These are phyloP conservation scores for Gilbertella persicaria DNA, from an alignment of 371 early-diverging fungal genomes.

Conservation along the genomic window DNA sequence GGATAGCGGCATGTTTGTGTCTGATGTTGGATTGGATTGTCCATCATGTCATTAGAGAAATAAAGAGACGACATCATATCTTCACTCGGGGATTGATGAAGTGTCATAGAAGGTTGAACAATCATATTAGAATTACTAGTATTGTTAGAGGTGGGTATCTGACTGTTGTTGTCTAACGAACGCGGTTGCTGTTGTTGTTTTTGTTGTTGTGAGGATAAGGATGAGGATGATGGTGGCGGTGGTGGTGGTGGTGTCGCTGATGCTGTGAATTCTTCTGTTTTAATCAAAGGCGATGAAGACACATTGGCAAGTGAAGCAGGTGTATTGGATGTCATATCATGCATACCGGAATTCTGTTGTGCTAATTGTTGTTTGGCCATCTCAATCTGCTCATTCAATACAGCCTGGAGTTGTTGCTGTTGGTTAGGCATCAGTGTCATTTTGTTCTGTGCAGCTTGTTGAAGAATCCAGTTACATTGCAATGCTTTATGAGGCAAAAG, in stretches of 20 bases:
- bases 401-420: constrained; percentile 29
- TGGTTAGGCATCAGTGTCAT: constrained; percentile 20
- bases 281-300: too few species aligned
- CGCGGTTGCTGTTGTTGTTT: constrained; percentile 14
- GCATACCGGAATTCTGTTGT: constrained; percentile 1
- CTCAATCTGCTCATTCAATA: constrained; percentile 28
- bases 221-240: neutral
- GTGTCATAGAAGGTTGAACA: constrained; percentile 12
- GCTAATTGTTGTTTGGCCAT: constrained; percentile 19
- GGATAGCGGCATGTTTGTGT: constrained; percentile 11
- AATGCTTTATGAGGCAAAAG: constrained; percentile 35
- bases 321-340: too few species aligned
- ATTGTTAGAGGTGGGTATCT: constrained; percentile 6
- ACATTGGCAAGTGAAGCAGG: neutral
- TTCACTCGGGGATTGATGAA: constrained; percentile 2
- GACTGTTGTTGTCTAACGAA: constrained; percentile 2
- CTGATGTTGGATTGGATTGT: constrained; percentile 6
- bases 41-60: constrained; percentile 1
- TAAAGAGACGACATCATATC: constrained; percentile 13
- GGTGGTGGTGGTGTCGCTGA: neutral
- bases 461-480: constrained; percentile 34
- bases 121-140: constrained; percentile 7
- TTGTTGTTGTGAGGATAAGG: constrained; percentile 1
- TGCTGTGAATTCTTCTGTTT: too few species aligned
- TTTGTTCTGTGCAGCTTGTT: constrained; percentile 34